Evolutionary conservation across 192 early-diverging fungal genomes (phyloP), one percentile per base, ranked within the genome.

Genomic region (Geranomyces michiganensis): DNA sequence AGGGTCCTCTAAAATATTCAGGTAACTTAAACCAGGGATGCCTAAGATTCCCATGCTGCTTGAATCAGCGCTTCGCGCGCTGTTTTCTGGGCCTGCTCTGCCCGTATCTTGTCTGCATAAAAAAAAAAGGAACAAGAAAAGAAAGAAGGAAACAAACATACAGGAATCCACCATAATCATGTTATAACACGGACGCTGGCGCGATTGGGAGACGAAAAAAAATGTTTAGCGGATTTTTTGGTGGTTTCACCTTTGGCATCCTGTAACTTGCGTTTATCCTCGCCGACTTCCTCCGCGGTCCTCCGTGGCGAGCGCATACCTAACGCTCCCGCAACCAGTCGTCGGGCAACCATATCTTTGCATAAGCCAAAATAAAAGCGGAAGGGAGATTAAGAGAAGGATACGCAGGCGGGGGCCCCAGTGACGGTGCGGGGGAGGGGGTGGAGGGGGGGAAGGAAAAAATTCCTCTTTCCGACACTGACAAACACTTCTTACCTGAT

Each of bases 271-370:
- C 63, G 33, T 31, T 51, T 10, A 27, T 85, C 84, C 24, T n/a
- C 19, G 41, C 56, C 79, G 4, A 58, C 43, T 32, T 72, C 81
- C 43, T 80, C 77, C 26, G 56, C 53, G 6, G 71, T 75, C 72
- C 79, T 81, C 47, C 46, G 59, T 12, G 19, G 43, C 26, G 81
- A 21, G 36, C 84, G 81, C 29, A 93, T 70, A 29, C 92, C 92
- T 32, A 93, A 76, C 17, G 92, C 92, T 9, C 90, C 90, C 48
- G 88, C 88, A 47, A 93, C 87, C 14, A 93, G 61, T 44, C 92
- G 71, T 43, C 87, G 85, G 1, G 92, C 92, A 15, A 93, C 92
- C 76, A 90, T 85, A 66, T 93, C 92, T 56, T n/a, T n/a, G n/a
- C n/a, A n/a, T n/a, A n/a, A n/a, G n/a, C n/a, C n/a, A n/a, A n/a